Evolutionary conservation across 495 filamentous ascomycete species (phyloP), one percentile per base, ranked within the genome.

Genomic region (Staphylotrichum tortipilum): DNA sequence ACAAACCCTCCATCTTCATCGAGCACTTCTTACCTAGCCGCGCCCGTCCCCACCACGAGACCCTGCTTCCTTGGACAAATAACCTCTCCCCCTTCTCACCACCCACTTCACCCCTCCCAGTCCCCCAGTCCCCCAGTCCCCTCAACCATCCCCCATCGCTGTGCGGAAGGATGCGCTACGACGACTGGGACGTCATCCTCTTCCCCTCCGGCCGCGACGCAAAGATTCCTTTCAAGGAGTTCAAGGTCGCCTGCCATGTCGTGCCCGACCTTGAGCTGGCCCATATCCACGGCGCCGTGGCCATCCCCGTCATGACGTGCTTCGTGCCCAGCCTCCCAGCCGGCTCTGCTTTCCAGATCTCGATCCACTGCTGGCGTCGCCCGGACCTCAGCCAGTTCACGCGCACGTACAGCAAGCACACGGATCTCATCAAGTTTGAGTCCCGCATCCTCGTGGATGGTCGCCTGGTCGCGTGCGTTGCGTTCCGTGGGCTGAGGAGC

Each of bases 211-310:
- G 57, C 19, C 63, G 62, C 44, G 70, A 75, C 53, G 61, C 59
- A 40, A 71, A 70, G 47, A 74, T 85, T 15, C 88, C 88, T 8
- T 64, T 91, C 36, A 87, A 90, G 61, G 89, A 95, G 62, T 95
- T 92, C 78, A 85, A 82, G 60, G 89, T 87, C 14, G 76, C 80
- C 55, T 95, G 88, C 65, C 85, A 82, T 65, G 84, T 85, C 15
- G 77, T 82, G 31, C 79, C 79, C 31, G 86, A 90, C 60, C 61
- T 72, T 46, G 73, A 76, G 53, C 67, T 76, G 36, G 56, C 63
- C 29, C 66, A 69, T 49, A 61, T 64, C 23, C 68, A 74, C 42
- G 71, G 71, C 23, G 57, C 68, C 5, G 55, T 56, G 18, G 68
- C 66, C 40, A 62, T 88, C 29, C 87, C 89, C 2, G 78, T 82